Percentiles rank a stretch among this genome's conserved stretches.
These are phyloP conservation scores for Aureobasidium zeae DNA, from an alignment of 2,329 filamentous ascomycete species.

Conservation along the genomic window DNA sequence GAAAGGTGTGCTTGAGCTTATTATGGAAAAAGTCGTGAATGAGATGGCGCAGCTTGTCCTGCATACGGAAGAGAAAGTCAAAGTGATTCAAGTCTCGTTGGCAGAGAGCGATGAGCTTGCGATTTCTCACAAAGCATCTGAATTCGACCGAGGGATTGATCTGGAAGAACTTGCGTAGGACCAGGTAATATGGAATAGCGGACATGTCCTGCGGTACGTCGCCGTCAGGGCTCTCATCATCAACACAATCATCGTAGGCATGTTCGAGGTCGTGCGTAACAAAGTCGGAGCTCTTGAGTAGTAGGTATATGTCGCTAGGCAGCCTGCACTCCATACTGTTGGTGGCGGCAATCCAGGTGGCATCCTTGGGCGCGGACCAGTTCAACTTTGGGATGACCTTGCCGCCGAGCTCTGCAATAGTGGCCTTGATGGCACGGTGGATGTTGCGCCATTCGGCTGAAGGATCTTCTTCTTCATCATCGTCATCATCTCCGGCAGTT, in stretches of 20 bases:
- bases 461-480: constrained; percentile 51
- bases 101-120: constrained; percentile 69
- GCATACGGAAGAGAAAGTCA: constrained; percentile 64
- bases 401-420: constrained; percentile 73
- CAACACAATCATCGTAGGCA: constrained; percentile 68
- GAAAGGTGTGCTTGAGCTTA: constrained; percentile 66
- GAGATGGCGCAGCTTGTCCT: constrained; percentile 54
- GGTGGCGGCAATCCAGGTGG: constrained; percentile 76
- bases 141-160: constrained; percentile 91
- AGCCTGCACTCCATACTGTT: constrained; percentile 88
- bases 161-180: constrained; percentile 79
- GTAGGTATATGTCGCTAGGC: constrained; percentile 84
- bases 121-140: constrained; percentile 82
- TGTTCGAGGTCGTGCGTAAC: constrained; percentile 90
- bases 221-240: constrained; percentile 25
- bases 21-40: constrained; percentile 70
- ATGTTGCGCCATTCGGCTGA: constrained; percentile 56
- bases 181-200: constrained; percentile 64
- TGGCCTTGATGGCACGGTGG: constrained; percentile 66
- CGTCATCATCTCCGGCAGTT: constrained; percentile 37
- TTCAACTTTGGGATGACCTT: constrained; percentile 88
- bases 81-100: constrained; percentile 90
- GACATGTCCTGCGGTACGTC: constrained; percentile 22
- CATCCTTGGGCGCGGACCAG: constrained; percentile 95
- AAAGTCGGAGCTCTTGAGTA: constrained; percentile 91